Conservation (phyloP, 345 rosid genomes). For the Adansonia digitata region DNA sequence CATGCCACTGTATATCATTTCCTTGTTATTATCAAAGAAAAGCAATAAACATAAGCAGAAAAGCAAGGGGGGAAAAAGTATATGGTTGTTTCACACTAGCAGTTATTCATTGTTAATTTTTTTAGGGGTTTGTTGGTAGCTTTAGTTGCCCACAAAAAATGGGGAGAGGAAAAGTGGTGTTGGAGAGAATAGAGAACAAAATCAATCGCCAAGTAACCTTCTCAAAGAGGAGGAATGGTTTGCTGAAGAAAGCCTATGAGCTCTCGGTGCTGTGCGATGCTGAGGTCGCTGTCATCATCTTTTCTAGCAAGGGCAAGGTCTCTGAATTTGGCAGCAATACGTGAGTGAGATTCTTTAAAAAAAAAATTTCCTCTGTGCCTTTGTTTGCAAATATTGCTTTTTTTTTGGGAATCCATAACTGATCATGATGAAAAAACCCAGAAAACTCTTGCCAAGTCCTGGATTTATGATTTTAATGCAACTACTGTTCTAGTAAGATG, state of each 20-base stretch:
- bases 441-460: background rate
- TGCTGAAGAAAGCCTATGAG: slow-evolving; percentile 38
- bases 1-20: background rate
- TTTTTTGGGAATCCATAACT: background rate
- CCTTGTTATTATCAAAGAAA: background rate
- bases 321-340: slow-evolving; percentile 30
- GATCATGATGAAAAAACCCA: background rate
- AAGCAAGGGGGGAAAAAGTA: no score
- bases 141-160: slow-evolving; percentile 5
- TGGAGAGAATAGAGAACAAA: slow-evolving; percentile 43
- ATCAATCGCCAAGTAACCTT: slow-evolving; percentile 41
- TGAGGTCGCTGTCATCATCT: slow-evolving; percentile 36
- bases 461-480: background rate
- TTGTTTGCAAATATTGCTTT: background rate
- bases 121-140: background rate
- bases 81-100: background rate
- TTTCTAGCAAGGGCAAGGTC: slow-evolving; percentile 35
- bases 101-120: background rate
- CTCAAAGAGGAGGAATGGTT: slow-evolving; percentile 40
- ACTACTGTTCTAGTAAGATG: background rate
- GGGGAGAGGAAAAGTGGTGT: slow-evolving; percentile 44
- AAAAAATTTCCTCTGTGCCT: background rate
- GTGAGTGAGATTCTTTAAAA: no score
- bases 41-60: background rate
- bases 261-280: slow-evolving; percentile 42